These are phyloP conservation scores for Akanthomyces lecanii DNA, from an alignment of 2,329 filamentous ascomycete species.

Conservation along the genomic window DNA sequence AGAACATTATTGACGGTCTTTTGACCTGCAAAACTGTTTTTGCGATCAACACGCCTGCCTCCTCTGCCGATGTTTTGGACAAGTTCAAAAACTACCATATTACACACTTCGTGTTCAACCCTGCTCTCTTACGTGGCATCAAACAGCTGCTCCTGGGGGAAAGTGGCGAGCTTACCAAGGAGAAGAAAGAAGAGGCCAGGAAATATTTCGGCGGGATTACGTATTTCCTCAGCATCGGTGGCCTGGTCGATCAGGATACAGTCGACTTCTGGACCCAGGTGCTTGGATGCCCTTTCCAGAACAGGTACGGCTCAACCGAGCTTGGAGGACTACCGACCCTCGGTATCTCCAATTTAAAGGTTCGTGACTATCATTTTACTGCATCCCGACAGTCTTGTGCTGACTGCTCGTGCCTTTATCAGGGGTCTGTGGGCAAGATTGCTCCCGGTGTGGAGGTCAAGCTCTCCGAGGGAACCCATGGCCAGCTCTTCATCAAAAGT, in stretches of 20 bases:
- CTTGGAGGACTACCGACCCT: constrained; percentile 10
- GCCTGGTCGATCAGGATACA: constrained; percentile 4
- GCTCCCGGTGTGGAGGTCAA: constrained; percentile 16
- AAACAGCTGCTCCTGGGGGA: constrained; percentile 17
- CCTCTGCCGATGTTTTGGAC: constrained; percentile 17
- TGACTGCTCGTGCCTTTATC: not conserved
- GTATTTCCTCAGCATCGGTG: constrained; percentile 8
- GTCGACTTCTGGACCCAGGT: constrained; percentile 20
- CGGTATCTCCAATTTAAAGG: not conserved
- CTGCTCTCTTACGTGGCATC: constrained; percentile 18
- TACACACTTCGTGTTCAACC: constrained; percentile 18
- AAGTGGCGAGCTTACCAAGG: not conserved
- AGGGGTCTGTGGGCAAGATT: constrained; percentile 15
- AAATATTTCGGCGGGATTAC: not conserved
- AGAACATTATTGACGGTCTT: constrained; percentile 16
- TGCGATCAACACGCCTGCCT: constrained; percentile 16
- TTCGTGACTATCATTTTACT: not conserved
- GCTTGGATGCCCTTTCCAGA: constrained; percentile 17
- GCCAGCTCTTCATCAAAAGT: constrained; percentile 22
- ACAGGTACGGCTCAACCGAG: constrained; percentile 18
- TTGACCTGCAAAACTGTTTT: constrained; percentile 20
- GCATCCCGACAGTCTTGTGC: not conserved
- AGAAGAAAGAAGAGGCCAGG: constrained; percentile 3
- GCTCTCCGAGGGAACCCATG: constrained; percentile 20
- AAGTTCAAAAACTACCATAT: constrained; percentile 16